Base-by-base conservation (phyloP, 805 yeast species). In the Wickerhamiella parazyma region DNA sequence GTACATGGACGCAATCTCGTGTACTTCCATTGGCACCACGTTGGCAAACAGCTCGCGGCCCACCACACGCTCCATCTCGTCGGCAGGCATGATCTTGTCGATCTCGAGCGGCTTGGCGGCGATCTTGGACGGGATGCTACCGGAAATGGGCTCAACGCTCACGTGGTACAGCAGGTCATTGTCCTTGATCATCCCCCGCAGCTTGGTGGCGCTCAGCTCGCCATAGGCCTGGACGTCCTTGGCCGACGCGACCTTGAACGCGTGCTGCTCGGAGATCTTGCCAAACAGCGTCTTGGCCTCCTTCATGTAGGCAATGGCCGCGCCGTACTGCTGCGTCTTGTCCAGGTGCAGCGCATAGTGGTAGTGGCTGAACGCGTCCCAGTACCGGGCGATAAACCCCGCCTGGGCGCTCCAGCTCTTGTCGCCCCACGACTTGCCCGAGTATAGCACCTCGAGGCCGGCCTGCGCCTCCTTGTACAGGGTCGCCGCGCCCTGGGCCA, bases 101-200 rank as follows among this genome's bases (percentile, higher is more conserved):
- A 76, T 53, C 2, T 77, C 66, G 5, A 78, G 67, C 1, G 77
- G 66, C 52, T 78, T 76, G 1, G 78, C 76, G 45, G 85, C 80
- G 37, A 76, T 81, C 63, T 81, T 66, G 0, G 78, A 73, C 48
- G 80, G 76, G 4, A 85, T 68, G 11, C 75, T 80, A 6, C 83
- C 73, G 39, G 85, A 61, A 0, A 78, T 61, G 3, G 73, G 65
- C 0, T 95, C 95, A 11, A 87, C 65, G 1, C 68, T 54, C 17
- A 80, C 89, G 60, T 91, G 94, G 56, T 83, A 89, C 29, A 89
- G 83, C 53, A 76, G 79, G 57, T 89, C 96, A 55, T 89, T 89
- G 56, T 89, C 97, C 51, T 81, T 85, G 20, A 71, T 76, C 51
- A 83, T 52, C 2, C 59, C 52, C 21, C 44, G 45, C n/a, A 50